phyloP scores from a whole-genome alignment of 306 rosid genomes.

The Rosa persica region DNA sequence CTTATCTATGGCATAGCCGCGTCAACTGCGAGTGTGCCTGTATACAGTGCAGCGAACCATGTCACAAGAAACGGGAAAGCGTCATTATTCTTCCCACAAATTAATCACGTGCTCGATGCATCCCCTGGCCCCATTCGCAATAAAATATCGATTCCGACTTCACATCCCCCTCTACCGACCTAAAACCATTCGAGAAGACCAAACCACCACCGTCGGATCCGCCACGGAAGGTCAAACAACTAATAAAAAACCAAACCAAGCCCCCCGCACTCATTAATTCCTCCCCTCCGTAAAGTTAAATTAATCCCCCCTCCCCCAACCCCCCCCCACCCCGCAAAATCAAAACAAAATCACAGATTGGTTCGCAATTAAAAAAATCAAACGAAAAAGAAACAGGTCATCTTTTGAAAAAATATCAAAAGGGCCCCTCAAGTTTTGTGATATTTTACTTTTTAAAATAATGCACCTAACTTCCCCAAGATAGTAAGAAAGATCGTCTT shows the following conservation, averaged over 20 bases:
- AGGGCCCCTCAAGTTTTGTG: background rate
- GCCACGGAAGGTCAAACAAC: background rate
- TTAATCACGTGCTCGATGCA: no score
- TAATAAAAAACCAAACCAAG: background rate
- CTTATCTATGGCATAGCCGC: no score
- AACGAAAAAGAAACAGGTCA: background rate
- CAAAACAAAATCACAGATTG: background rate
- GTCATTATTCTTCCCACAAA: no score
- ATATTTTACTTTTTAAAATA: constrained; percentile 4
- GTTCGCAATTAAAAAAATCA: no score
- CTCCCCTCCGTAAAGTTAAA: background rate
- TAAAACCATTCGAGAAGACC: background rate
- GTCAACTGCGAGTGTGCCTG: no score
- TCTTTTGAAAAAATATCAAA: background rate
- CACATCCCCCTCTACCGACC: no score
- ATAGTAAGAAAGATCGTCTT: background rate
- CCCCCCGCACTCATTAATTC: background rate
- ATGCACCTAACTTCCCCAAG: background rate
- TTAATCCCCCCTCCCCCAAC: background rate
- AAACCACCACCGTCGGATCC: background rate
- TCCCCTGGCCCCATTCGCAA: no score
- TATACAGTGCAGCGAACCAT: no score
- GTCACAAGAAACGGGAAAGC: no score
- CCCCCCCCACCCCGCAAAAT: background rate
- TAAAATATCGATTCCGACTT: no score